These are phyloP conservation scores for Paecilomyces dactylethromorphus DNA, from an alignment of 2,329 filamentous ascomycete species.

Conservation along the genomic window DNA sequence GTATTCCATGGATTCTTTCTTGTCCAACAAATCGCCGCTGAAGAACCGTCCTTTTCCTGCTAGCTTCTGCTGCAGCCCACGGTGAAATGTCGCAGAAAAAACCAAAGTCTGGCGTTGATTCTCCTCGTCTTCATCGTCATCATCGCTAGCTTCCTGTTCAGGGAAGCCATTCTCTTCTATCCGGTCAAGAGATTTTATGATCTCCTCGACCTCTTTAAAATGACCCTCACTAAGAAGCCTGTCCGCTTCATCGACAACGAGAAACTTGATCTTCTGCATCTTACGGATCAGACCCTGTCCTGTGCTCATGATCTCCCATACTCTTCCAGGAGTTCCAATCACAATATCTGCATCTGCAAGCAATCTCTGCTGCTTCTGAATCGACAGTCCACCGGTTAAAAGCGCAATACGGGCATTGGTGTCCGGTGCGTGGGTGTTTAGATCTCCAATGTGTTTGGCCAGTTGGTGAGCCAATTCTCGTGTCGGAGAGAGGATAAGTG, in stretches of 20 bases:
- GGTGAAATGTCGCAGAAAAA: slow-evolving; percentile 94
- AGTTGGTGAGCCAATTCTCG: slow-evolving; percentile 92
- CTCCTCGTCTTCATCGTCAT: slow-evolving; percentile 32
- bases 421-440: slow-evolving; percentile 63
- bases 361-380: slow-evolving; percentile 90
- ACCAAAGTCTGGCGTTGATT: slow-evolving; percentile 74
- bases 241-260: slow-evolving; percentile 93
- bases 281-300: slow-evolving; percentile 62
- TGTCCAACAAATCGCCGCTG: slow-evolving; percentile 56
- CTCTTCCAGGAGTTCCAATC: slow-evolving; percentile 82
- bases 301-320: slow-evolving; percentile 88
- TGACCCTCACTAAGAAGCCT: slow-evolving; percentile 84
- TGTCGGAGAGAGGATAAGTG: slow-evolving; percentile 83
- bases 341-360: slow-evolving; percentile 81
- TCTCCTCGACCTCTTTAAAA: slow-evolving; percentile 90
- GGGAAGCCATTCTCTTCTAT: slow-evolving; percentile 38
- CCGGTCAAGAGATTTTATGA: slow-evolving; percentile 72
- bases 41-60: slow-evolving; percentile 63
- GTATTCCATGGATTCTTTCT: slow-evolving; percentile 85
- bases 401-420: slow-evolving; percentile 62
- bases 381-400: slow-evolving; percentile 82
- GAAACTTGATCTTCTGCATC: slow-evolving; percentile 68
- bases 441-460: slow-evolving; percentile 68
- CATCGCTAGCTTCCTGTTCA: slow-evolving; percentile 29
- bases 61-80: slow-evolving; percentile 83